A percentile compares a stretch with the other conserved stretches of the same genome.
phyloP scores from a whole-genome alignment of 2,329 filamentous ascomycete genomes.

The Phoma sp. region DNA sequence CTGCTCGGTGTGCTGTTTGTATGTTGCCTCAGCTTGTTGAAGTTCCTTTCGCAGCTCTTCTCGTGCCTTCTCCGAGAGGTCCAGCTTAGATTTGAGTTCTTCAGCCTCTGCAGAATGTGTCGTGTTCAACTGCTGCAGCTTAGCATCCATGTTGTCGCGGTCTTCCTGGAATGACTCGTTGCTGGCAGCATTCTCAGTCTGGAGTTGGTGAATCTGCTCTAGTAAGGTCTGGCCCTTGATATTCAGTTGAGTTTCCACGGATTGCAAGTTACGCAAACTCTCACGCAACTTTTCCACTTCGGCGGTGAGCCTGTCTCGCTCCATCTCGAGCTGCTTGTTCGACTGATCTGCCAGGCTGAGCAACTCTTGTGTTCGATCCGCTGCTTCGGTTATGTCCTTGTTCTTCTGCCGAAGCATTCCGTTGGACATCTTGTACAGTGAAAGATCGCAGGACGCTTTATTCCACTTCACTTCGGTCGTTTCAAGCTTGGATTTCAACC shows the following conservation, averaged over 20 bases:
- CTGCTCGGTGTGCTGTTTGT: constrained; percentile 20
- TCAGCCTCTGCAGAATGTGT: neutral
- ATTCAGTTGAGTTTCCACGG: too few species aligned
- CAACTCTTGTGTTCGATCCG: neutral
- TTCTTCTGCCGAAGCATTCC: constrained; percentile 22
- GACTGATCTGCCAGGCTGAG: neutral
- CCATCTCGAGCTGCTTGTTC: constrained; percentile 4
- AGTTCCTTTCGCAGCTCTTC: constrained; percentile 24
- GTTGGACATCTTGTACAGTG: neutral
- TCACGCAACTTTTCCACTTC: too few species aligned
- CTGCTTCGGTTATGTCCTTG: constrained; percentile 1
- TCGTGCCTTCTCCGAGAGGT: constrained; percentile 15
- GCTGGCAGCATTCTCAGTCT: too few species aligned
- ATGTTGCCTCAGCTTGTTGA: constrained; percentile 17
- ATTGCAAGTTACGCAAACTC: too few species aligned
- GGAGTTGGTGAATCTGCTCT: too few species aligned
- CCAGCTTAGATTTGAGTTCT: constrained; percentile 15
- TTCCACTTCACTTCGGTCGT: too few species aligned
- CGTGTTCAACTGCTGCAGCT: too few species aligned
- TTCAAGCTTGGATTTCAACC: too few species aligned
- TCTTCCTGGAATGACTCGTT: too few species aligned
- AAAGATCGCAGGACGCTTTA: too few species aligned
- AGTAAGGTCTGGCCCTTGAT: too few species aligned
- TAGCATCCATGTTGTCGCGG: too few species aligned
- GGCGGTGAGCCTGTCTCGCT: constrained; percentile 19